Conservation (phyloP, 129 eudicot genomes). For the Artemisia tridentata region DNA sequence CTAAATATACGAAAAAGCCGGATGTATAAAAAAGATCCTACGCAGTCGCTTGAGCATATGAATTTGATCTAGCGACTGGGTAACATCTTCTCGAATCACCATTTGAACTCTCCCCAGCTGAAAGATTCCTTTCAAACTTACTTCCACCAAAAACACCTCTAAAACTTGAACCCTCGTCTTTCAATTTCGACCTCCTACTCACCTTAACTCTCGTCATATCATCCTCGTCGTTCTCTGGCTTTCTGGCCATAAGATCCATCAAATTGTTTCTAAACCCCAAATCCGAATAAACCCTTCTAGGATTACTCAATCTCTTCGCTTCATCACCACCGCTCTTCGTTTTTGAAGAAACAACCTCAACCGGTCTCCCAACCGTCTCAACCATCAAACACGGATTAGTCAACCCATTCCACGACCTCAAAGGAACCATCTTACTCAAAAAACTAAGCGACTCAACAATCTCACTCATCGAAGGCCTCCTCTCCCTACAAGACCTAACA, state of each 20-base stretch:
- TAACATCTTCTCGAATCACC: constrained; percentile 21
- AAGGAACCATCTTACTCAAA: constrained; percentile 60
- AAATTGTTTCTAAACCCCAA: constrained; percentile 73
- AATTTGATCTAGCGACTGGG: constrained; percentile 30
- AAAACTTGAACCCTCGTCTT: constrained; percentile 37
- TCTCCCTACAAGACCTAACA: constrained; percentile 76
- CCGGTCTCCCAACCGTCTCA: constrained; percentile 62
- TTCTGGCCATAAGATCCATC: constrained; percentile 69
- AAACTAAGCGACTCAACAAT: constrained; percentile 58
- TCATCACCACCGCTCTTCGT: constrained; percentile 20
- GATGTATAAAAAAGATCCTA: constrained; percentile 14
- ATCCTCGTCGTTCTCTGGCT: constrained; percentile 29
- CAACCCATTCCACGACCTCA: constrained; percentile 71
- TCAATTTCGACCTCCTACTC: constrained; percentile 24
- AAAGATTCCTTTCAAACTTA: constrained; percentile 25
- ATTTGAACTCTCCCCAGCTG: constrained; percentile 37
- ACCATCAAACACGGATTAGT: constrained; percentile 86
- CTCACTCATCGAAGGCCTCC: constrained; percentile 81
- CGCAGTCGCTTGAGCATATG: constrained; percentile 19
- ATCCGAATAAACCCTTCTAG: constrained; percentile 79
- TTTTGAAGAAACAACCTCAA: constrained; percentile 30
- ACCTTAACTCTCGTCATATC: constrained; percentile 20
- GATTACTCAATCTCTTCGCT: constrained; percentile 38
- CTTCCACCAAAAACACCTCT: constrained; percentile 33
- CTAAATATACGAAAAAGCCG: constrained; percentile 11